phyloP scores from a whole-genome alignment of 305 asterid species.

The Lippia alba region DNA sequence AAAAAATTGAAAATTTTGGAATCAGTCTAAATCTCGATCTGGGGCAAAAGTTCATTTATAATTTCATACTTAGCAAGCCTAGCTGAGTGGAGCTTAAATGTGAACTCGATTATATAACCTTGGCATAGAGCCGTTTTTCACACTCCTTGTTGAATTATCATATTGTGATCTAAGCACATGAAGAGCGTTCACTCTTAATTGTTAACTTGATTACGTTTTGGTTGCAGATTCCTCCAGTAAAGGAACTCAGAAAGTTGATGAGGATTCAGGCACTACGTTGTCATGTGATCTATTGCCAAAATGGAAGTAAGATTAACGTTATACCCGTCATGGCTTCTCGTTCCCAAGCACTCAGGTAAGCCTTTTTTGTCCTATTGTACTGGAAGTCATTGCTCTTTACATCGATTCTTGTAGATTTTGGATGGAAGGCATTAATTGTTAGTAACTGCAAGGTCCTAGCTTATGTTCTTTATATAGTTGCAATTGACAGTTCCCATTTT shows the following conservation, averaged over 20 bases:
- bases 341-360: conserved; percentile 94
- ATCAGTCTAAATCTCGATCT: too few relatives aligned
- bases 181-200: conserved; percentile 4
- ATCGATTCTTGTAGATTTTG: not conserved
- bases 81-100: too few relatives aligned
- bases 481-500: too few relatives aligned
- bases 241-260: conserved; percentile 85
- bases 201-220: conserved; percentile 21
- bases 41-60: too few relatives aligned
- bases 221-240: conserved; percentile 77
- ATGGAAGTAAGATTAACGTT: conserved; percentile 86
- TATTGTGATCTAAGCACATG: conserved; percentile 1
- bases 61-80: too few relatives aligned
- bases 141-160: not conserved
- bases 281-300: conserved; percentile 80
- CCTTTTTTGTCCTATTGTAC: conserved; percentile 6
- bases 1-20: too few relatives aligned
- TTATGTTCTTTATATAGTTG: too few relatives aligned
- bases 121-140: not conserved
- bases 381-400: conserved; percentile 1
- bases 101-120: too few relatives aligned
- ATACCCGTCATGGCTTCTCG: conserved; percentile 98
- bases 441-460: not conserved
- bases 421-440: not conserved
- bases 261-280: conserved; percentile 98